Evolutionary conservation across 169 alveolate genomes (phyloP).

Genomic region (Plasmodium gallinaceum): DNA sequence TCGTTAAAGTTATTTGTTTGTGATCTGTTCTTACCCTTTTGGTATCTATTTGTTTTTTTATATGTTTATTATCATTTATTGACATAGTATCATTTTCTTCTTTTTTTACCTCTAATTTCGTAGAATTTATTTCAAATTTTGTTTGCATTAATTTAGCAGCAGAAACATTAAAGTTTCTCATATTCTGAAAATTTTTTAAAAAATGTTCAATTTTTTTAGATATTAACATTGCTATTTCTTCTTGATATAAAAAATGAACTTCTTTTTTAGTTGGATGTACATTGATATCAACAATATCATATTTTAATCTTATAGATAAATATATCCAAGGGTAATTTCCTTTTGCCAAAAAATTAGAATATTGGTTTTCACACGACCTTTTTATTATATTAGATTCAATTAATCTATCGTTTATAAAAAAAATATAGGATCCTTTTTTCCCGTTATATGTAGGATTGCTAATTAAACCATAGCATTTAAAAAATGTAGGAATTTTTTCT

Average conservation of each 20-base stretch:
- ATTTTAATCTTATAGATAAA: slow-evolving; percentile 93
- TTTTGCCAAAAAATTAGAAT: slow-evolving; percentile 82
- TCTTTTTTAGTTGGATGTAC: slow-evolving; percentile 98
- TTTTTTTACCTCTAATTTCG: slow-evolving; percentile 9
- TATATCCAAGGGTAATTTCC: slow-evolving; percentile 91
- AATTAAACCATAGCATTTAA: slow-evolving; percentile 86
- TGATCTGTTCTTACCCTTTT: slow-evolving; percentile 60
- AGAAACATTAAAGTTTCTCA: slow-evolving; percentile 31
- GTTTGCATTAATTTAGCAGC: slow-evolving; percentile 21
- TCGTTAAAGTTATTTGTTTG: slow-evolving; percentile 48
- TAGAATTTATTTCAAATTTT: slow-evolving; percentile 11
- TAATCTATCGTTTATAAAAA: slow-evolving; percentile 96
- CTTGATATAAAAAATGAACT: slow-evolving; percentile 92
- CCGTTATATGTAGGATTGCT: slow-evolving; percentile 87
- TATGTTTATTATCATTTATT: neutral
- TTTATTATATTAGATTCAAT: slow-evolving; percentile 87
- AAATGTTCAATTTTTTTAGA: slow-evolving; percentile 77
- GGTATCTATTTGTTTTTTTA: slow-evolving; percentile 27
- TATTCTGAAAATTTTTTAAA: slow-evolving; percentile 16
- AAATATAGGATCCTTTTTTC: slow-evolving; percentile 89
- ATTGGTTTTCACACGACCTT: slow-evolving; percentile 78
- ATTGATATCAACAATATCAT: slow-evolving; percentile 96
- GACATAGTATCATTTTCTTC: neutral
- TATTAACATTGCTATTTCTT: slow-evolving; percentile 85
- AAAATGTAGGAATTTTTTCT: slow-evolving; percentile 70